Base-by-base conservation (phyloP, 345 rosid genomes). In the Rhodomyrtus tomentosa region DNA sequence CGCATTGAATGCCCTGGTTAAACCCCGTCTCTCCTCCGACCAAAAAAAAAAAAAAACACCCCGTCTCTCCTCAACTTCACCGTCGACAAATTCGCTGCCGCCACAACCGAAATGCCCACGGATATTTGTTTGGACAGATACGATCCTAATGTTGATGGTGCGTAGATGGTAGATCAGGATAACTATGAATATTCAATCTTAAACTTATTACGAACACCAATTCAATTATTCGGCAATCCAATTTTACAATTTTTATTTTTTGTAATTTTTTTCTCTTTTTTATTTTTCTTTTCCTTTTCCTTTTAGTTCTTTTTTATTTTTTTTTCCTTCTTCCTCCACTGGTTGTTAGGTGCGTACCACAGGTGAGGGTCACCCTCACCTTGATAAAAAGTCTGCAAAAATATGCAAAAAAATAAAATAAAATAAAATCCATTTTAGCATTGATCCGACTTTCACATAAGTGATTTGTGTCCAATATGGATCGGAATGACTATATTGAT, bases 401-500 rank as follows among this genome's bases (percentile, higher is more conserved):
- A n/a, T n/a, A n/a, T n/a, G n/a, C n/a, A n/a, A n/a, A n/a, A n/a
- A n/a, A n/a, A n/a, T n/a, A n/a, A n/a, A n/a, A n/a, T n/a, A n/a
- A n/a, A n/a, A n/a, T n/a, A n/a, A n/a, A n/a, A n/a, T n/a, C n/a
- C n/a, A n/a, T n/a, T n/a, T n/a, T n/a, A n/a, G n/a, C n/a, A n/a
- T n/a, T n/a, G n/a, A n/a, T n/a, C n/a, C n/a, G 20, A 15, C 18
- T 42, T 18, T 2, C 10, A 15, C n/a, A 14, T 62, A 4, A 16
- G 21, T 0, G 0, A 62, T 62, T 29, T 15, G 7, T 0, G 0
- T 10, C 5, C 5, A 32, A 3, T 9, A 62, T 7, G 16, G 10
- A 32, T 36, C 0, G 0, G 4, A 7, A 62, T 9, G 2, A 62
- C 22, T 62, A 62, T 4, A 32, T 32, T 7, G 9, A 4, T 2